A percentile compares a stretch with the other conserved stretches of the same genome.
phyloP scores from a whole-genome alignment of 2,329 filamentous ascomycete genomes.

The Trichoderma atrobrunneum region DNA sequence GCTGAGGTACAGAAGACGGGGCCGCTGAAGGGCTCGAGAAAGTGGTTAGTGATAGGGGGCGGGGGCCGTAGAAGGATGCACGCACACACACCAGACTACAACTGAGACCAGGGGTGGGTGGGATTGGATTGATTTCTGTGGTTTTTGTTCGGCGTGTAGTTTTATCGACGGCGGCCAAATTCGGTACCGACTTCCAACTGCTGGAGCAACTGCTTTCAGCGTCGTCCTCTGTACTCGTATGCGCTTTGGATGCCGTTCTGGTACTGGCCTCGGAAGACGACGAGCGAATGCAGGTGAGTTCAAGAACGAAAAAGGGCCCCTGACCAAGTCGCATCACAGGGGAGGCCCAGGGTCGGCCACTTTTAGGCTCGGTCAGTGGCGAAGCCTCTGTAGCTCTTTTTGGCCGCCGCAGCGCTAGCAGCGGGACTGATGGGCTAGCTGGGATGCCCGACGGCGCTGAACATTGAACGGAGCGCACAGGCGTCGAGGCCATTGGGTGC shows the following conservation, averaged over 20 bases:
- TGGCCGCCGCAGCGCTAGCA: background rate
- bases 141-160: background rate
- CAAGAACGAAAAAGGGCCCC: background rate
- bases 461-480: background rate
- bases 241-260: background rate
- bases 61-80: slow-evolving; percentile 10
- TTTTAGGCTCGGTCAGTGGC: slow-evolving; percentile 12
- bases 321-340: background rate
- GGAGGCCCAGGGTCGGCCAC: slow-evolving; percentile 1
- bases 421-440: background rate
- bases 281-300: background rate
- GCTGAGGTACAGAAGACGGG: slow-evolving; percentile 17
- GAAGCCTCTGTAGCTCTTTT: background rate
- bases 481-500: slow-evolving; percentile 14
- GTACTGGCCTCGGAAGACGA: background rate
- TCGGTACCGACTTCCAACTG: background rate
- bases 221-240: background rate
- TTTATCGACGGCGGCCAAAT: background rate
- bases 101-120: background rate
- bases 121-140: background rate
- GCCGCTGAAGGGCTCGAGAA: slow-evolving; percentile 16
- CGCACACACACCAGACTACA: slow-evolving; percentile 1
- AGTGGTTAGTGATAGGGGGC: slow-evolving; percentile 16
- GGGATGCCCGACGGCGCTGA: background rate
- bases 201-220: background rate